Base-by-base conservation (phyloP, 192 early-diverging fungal species). In the Mortierella claussenii region DNA sequence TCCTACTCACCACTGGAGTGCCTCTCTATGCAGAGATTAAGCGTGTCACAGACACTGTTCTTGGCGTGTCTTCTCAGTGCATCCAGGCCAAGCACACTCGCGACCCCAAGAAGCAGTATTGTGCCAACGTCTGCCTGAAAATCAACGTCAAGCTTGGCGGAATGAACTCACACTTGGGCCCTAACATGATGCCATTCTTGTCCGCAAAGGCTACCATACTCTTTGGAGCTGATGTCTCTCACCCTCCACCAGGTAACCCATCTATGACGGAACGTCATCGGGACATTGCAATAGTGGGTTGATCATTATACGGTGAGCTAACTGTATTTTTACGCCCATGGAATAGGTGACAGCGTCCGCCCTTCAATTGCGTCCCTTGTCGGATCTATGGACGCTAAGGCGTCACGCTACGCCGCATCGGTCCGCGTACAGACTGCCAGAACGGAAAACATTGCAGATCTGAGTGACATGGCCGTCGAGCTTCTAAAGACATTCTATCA, bases 141-240 rank as follows among this genome's bases (percentile, higher is more conserved):
- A 88, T 97, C 55, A 98, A 98, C 79, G 86, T 91, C 40, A 97
- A 98, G 85, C 86, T 98, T 13, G 94, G 96, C 55, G 96, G 95
- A 28, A 90, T 88, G 82, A 97, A 96, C 82, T 83, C 87, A 23
- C 87, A 83, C 59, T 80, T 98, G 32, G 66, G 55, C 0, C 61
- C 71, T n/a, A 43, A 64, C 12, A 80, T 91, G 59, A 74, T 92
- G 51, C 88, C 89, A 11, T 91, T 97, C 78, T 78, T 95, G 26
- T 78, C 86, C 21, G 60, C 85, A 27, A 60, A 81, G 15, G 90
- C 93, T 21, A 96, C 96, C 11, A 89, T 98, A 60, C 66, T 98
- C 28, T 71, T 98, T 49, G 96, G 96, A 26, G 95, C 92, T 26
- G 95, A 98, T 81, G 92, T 98, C 20, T 93, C 93, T 9, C 94